phyloP scores from a whole-genome alignment of 192 early-diverging fungal species.

The Kickxella alabastrina region DNA sequence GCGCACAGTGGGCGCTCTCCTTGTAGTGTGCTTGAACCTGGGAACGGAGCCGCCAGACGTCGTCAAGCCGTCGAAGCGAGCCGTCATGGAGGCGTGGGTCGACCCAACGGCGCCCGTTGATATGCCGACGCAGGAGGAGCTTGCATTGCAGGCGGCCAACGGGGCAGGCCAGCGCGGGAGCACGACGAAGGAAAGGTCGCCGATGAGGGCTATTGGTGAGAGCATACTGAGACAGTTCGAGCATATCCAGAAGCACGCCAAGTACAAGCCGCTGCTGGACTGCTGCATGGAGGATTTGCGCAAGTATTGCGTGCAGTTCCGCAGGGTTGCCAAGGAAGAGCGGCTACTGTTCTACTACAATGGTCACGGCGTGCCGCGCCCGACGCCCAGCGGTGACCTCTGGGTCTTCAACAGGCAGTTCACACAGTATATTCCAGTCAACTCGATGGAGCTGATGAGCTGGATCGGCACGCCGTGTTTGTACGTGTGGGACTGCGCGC shows the following conservation, averaged over 20 bases:
- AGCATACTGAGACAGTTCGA: slow-evolving; percentile 93
- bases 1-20: slow-evolving; percentile 81
- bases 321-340: slow-evolving; percentile 86
- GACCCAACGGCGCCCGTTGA: slow-evolving; percentile 72
- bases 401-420: slow-evolving; percentile 99
- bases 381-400: slow-evolving; percentile 90
- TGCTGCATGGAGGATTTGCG: slow-evolving; percentile 91
- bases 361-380: slow-evolving; percentile 95
- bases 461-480: slow-evolving; percentile 95
- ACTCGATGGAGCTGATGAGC: slow-evolving; percentile 83
- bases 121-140: slow-evolving; percentile 56
- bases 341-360: slow-evolving; percentile 97
- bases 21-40: slow-evolving; percentile 92
- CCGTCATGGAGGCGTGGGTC: slow-evolving; percentile 93
- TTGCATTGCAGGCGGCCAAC: slow-evolving; percentile 66
- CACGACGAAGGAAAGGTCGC: slow-evolving; percentile 16
- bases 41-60: slow-evolving; percentile 94
- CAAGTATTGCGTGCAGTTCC: slow-evolving; percentile 76
- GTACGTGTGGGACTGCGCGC: slow-evolving; percentile 95
- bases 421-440: slow-evolving; percentile 98
- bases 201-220: slow-evolving; percentile 65
- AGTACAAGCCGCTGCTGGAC: slow-evolving; percentile 81
- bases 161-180: slow-evolving; percentile 10
- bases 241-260: slow-evolving; percentile 76
- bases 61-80: slow-evolving; percentile 80